Base-by-base conservation (phyloP, 1,139 yeast species). In the Pichia sp. region DNA sequence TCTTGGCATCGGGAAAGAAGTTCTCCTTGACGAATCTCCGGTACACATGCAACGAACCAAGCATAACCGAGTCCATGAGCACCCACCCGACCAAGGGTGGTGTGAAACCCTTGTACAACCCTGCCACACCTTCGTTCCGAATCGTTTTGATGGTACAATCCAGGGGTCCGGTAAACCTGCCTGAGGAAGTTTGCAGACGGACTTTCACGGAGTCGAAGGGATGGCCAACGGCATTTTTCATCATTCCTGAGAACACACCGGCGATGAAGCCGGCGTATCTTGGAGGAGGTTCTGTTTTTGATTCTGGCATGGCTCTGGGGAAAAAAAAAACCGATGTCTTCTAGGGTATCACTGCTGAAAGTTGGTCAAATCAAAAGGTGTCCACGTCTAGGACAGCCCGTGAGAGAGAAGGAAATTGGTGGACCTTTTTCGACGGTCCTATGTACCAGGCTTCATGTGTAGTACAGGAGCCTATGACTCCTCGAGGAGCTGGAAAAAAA, bases 71-170 rank as follows among this genome's bases (percentile, higher is more conserved):
- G 67, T 90, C 97, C 97, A 90, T 90, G 57, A 87, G 72, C 63
- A 90, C 90, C 97, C 97, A 90, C 0, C 97, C 97, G 15, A 89
- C 81, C 60, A 90, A 74, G 1, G 97, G 97, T 7, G 97, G 97
- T 0, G 96, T 88, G 61, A 90, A 90, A 0, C 97, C 97, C 64
- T 90, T 83, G 67, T 89, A 90, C 53, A 90, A 80, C 0, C 96
- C 97, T 31, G 76, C 71, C 3, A 84, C 61, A 2, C 97, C 97
- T 67, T 90, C 96, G 36, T 84, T 81, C 57, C 74, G 75, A 29
- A 87, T 65, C 0, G 97, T 90, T 67, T 87, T 84, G 65, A 76
- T 64, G 2, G 87, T 83, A 69, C 96, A 88, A 67, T 90, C 96
- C 64, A 87, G 66, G 0, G 96, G 95, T 1, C 96, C 96, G 53